Percentiles rank a stretch among this genome's conserved stretches.
phyloP scores from a whole-genome alignment of 768 basidiomycete species.

The Mycena epipterygia region DNA sequence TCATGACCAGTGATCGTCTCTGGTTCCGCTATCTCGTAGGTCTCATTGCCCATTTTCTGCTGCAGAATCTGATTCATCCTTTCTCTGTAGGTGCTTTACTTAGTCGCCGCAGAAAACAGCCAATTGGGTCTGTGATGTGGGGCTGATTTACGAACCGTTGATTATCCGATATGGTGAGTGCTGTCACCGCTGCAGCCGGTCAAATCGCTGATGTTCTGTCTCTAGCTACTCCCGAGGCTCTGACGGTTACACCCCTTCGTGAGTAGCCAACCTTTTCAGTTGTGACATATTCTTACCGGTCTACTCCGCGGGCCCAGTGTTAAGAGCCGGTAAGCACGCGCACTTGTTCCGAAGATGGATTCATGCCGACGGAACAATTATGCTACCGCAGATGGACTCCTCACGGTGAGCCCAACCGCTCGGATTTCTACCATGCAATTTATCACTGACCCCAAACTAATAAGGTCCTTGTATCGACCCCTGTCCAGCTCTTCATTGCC shows the following conservation, averaged over 20 bases:
- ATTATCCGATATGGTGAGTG: constrained; percentile 18
- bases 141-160: constrained; percentile 17
- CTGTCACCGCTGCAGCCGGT: no score
- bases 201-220: neutral
- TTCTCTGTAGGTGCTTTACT: constrained; percentile 9
- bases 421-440: neutral
- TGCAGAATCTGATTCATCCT: no score
- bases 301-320: no score
- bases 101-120: constrained; percentile 10
- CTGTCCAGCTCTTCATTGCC: constrained; percentile 36
- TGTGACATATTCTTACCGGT: no score
- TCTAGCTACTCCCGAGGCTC: neutral
- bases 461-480: constrained; percentile 33
- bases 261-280: no score
- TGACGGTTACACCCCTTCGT: constrained; percentile 20
- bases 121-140: constrained; percentile 18
- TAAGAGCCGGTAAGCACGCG: constrained; percentile 6
- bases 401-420: constrained; percentile 9
- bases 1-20: constrained; percentile 14
- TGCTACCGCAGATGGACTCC: constrained; percentile 13
- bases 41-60: neutral
- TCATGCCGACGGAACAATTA: neutral
- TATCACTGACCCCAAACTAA: neutral
- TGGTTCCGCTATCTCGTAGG: constrained; percentile 13
- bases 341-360: neutral